Percentiles rank a stretch among this genome's conserved stretches.
Evolutionary conservation across 2,329 filamentous ascomycete species (phyloP).

Genomic region (Colletotrichum godetiae): DNA sequence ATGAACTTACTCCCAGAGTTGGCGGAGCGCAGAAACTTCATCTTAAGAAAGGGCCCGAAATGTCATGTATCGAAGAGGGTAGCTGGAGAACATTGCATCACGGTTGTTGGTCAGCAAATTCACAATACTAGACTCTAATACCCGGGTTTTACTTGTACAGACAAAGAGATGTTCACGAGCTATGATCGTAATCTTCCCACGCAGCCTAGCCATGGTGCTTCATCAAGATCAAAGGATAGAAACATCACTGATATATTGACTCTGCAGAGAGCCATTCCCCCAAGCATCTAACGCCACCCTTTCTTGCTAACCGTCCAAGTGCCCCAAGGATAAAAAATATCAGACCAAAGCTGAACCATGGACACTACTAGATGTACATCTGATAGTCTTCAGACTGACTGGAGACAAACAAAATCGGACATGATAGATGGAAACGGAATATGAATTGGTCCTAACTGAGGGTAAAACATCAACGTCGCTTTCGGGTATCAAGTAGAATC

Average conservation of each 20-base stretch:
- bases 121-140: neutral
- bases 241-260: slow-evolving; percentile 70
- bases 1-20: too few relatives aligned
- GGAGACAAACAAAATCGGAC: neutral
- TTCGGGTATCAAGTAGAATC: slow-evolving; percentile 35
- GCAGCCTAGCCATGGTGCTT: slow-evolving; percentile 77
- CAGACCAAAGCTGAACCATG: slow-evolving; percentile 19
- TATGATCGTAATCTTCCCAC: slow-evolving; percentile 71
- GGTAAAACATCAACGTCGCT: slow-evolving; percentile 30
- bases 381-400: slow-evolving; percentile 10
- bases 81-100: neutral
- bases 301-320: slow-evolving; percentile 50
- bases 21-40: too few relatives aligned
- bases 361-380: neutral
- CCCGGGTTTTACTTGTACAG: slow-evolving; percentile 57
- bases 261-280: slow-evolving; percentile 59
- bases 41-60: too few relatives aligned
- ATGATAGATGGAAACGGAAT: slow-evolving; percentile 14
- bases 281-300: slow-evolving; percentile 58
- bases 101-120: neutral
- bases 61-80: too few relatives aligned
- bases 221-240: slow-evolving; percentile 66
- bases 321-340: slow-evolving; percentile 47
- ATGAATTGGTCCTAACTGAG: slow-evolving; percentile 25
- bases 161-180: slow-evolving; percentile 76